A percentile compares a stretch with the other conserved stretches of the same genome.
phyloP scores from a whole-genome alignment of 1,139 yeast genomes.

The Magnusiomyces tetraspermus region DNA sequence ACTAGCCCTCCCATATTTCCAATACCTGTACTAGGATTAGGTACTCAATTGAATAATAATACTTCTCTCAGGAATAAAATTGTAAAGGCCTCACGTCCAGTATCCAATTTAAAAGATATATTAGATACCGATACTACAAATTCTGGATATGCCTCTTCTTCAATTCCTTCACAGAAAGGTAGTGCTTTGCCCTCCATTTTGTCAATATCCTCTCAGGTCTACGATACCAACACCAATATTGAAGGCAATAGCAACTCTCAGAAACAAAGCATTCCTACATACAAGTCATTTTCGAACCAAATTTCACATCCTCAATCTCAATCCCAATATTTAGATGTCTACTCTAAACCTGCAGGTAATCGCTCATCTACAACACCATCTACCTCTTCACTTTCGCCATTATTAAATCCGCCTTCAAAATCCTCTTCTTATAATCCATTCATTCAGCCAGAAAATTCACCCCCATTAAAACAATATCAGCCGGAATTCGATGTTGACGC shows the following conservation, averaged over 20 bases:
- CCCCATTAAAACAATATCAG: background rate
- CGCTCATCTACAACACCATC: background rate
- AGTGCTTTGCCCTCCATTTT: background rate
- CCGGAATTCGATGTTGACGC: constrained; percentile 22
- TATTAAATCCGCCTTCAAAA: no score
- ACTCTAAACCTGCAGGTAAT: background rate
- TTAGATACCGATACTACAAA: background rate
- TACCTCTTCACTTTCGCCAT: no score
- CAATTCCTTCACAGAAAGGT: background rate
- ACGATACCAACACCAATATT: background rate
- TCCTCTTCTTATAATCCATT: background rate
- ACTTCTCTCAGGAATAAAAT: no score
- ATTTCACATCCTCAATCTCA: background rate
- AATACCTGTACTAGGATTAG: no score
- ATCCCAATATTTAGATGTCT: background rate
- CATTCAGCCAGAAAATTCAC: background rate
- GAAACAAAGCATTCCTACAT: background rate
- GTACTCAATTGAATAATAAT: no score
- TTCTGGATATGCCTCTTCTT: background rate
- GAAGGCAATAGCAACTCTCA: background rate
- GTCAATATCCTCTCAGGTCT: background rate
- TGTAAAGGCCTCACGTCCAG: no score
- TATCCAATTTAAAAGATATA: no score
- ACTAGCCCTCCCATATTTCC: background rate
- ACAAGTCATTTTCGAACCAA: background rate